phyloP scores from a whole-genome alignment of 768 basidiomycete genomes.

The Gloeophyllum trabeum region DNA sequence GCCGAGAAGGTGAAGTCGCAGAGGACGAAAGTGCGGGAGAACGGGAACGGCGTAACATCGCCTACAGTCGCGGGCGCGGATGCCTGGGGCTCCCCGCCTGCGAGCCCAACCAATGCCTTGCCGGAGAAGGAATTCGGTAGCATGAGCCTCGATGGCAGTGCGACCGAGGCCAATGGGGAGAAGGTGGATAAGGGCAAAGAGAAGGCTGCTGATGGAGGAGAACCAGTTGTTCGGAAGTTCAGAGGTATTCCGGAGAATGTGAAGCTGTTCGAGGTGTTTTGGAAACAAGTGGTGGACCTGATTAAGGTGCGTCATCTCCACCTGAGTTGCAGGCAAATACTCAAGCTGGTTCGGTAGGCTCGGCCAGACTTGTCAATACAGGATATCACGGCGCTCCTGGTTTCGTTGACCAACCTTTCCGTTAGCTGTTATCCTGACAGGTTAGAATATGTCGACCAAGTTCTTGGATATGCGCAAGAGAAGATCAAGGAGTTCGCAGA shows the following conservation, averaged over 20 bases:
- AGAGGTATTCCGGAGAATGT: conserved; percentile 93
- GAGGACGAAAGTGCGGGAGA: conserved; percentile 53
- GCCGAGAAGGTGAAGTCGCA: conserved; percentile 78
- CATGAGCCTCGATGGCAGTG: conserved; percentile 4
- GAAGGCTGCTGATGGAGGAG: conserved; percentile 29
- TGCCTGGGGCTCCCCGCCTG: conserved; percentile 16
- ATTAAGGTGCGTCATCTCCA: conserved; percentile 62
- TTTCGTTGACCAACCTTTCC: conserved; percentile 90
- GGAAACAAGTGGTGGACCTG: conserved; percentile 95
- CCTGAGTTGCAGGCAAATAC: conserved; percentile 3
- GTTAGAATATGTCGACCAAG: conserved; percentile 94
- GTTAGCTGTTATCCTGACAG: conserved; percentile 96
- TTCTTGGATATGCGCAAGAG: conserved; percentile 77
- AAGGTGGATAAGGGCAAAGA: conserved; percentile 44
- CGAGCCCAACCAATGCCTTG: conserved; percentile 14
- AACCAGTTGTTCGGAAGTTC: conserved; percentile 57
- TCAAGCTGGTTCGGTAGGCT: conserved; percentile 41
- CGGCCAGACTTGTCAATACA: conserved; percentile 96
- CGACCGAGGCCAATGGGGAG: conserved; percentile 12
- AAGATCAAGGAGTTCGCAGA: conserved; percentile 81
- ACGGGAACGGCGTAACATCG: conserved; percentile 14
- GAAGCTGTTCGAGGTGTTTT: conserved; percentile 95
- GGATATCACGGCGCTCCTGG: conserved; percentile 92
- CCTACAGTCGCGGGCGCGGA: conserved; percentile 8
- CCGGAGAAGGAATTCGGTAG: conserved; percentile 7